phyloP scores from a whole-genome alignment of 2,329 filamentous ascomycete genomes.

The Cordyceps fumosorosea region DNA sequence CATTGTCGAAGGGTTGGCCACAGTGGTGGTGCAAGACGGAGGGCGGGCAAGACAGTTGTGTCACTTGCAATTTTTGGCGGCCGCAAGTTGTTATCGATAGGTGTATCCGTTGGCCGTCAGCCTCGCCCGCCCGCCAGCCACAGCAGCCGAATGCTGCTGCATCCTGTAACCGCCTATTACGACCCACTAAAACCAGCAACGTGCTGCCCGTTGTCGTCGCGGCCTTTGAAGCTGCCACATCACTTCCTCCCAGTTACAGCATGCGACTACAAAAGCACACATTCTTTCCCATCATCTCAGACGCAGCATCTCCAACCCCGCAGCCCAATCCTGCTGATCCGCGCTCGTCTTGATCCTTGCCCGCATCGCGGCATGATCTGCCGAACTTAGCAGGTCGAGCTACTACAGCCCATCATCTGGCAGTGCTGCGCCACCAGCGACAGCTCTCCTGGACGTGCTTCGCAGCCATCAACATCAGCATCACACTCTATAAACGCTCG shows the following conservation, averaged over 20 bases:
- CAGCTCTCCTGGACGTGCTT: background rate
- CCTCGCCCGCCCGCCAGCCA: too few species aligned
- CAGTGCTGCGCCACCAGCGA: background rate
- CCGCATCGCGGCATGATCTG: background rate
- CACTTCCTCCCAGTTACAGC: background rate
- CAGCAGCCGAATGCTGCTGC: background rate
- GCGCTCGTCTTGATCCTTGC: background rate
- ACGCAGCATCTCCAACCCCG: background rate
- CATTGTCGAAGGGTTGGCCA: conserved; percentile 25
- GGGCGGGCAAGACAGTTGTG: background rate
- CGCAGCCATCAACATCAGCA: conserved; percentile 4
- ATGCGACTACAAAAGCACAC: background rate
- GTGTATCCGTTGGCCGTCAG: too few species aligned
- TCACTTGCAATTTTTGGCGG: conserved; percentile 7
- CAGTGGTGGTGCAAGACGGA: background rate
- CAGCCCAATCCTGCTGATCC: background rate
- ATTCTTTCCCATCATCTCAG: background rate
- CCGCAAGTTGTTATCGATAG: background rate
- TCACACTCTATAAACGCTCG: background rate
- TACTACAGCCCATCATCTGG: conserved; percentile 1
- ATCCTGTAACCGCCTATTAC: conserved; percentile 1
- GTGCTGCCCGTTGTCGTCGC: background rate
- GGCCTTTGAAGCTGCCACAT: conserved; percentile 9
- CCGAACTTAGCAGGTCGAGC: background rate
- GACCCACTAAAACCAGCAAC: background rate